Base-by-base conservation (phyloP, 163 green algal genomes). In the Coccomyxa subellipsoidea region DNA sequence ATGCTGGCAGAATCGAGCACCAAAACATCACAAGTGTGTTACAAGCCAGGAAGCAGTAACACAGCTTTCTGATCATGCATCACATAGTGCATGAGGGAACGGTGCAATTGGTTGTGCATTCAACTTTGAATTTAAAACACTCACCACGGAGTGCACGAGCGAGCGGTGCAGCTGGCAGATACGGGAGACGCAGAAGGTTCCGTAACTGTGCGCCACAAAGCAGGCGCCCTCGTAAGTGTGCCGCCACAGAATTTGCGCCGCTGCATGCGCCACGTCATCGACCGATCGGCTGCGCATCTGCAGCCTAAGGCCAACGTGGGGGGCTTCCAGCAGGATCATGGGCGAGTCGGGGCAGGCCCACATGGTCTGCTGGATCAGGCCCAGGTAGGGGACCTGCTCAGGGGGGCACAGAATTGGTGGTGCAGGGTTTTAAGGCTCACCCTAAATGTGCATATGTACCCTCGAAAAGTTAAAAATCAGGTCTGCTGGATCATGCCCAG, bases 151-250 rank as follows among this genome's bases (percentile, higher is more conserved):
- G 35, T 89, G 82, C 53, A 93, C 88, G n/a, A 84, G 69, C 10
- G 83, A 34, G 10, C 80, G 88, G 71, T 85, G 66, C 37, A 89
- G 82, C 79, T 90, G 85, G 47, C 82, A 82, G 39, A 93, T 82
- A 31, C 86, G 82, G 0, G 84, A 88, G 37, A 78, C 79, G 36
- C 84, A 79, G 80, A 93, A 91, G 27, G 86, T 93, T 40, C 90
- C 90, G 84, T 90, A 93, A 21, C 40, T 84, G 84, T 93, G 90
- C 0, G 76, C 87, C 27, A 91, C 82, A 23, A 91, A 70, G 38
- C 79, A 88, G 7, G 85, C 85, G 7, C 76, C 53, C 15, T 39
- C 32, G 69, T 78, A 86, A n/a, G 86, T 85, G 25, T 83, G 83
- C n/a, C 32, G 32, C 25, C 36, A 35, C 80, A 92, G 83, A 25